Percentiles rank a stretch among this genome's conserved stretches.
phyloP scores from a whole-genome alignment of 495 filamentous ascomycete species.

The Penicillium longicatenatum region DNA sequence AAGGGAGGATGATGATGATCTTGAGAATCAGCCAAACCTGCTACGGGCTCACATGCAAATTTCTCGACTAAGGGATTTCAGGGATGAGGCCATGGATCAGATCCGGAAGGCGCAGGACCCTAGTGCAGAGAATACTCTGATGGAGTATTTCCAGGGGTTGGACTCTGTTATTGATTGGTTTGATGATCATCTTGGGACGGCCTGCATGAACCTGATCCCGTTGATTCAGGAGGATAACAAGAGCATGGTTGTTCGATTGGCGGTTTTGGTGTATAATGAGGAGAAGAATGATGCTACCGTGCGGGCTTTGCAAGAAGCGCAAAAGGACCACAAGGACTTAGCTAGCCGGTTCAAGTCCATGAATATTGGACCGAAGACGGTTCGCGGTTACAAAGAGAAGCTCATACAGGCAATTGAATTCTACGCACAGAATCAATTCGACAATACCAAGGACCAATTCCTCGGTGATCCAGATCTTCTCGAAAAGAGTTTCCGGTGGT shows the following conservation, averaged over 20 bases:
- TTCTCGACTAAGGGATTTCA: constrained; percentile 86
- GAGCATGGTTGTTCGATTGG: constrained; percentile 86
- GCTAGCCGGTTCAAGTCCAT: constrained; percentile 93
- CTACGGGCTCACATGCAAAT: constrained; percentile 87
- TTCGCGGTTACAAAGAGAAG: constrained; percentile 96
- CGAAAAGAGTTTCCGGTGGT: constrained; percentile 88
- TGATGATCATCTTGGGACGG: constrained; percentile 87
- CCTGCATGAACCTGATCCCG: constrained; percentile 87
- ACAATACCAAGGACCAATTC: constrained; percentile 73
- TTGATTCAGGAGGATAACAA: constrained; percentile 81
- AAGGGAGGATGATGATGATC: constrained; percentile 76
- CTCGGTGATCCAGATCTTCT: constrained; percentile 78
- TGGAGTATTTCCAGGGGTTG: constrained; percentile 85
- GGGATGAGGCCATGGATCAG: constrained; percentile 95
- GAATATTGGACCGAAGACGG: constrained; percentile 82
- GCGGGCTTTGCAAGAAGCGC: constrained; percentile 85
- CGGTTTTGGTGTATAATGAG: constrained; percentile 90
- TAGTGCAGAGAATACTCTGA: constrained; percentile 74
- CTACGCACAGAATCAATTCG: constrained; percentile 72
- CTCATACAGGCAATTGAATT: constrained; percentile 79
- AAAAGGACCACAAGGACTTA: constrained; percentile 92
- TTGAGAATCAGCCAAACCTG: constrained; percentile 90
- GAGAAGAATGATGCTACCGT: constrained; percentile 94
- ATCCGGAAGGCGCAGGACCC: constrained; percentile 72
- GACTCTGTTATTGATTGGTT: constrained; percentile 90